phyloP scores from a whole-genome alignment of 805 yeast genomes.

The Teunomyces kruisii region DNA sequence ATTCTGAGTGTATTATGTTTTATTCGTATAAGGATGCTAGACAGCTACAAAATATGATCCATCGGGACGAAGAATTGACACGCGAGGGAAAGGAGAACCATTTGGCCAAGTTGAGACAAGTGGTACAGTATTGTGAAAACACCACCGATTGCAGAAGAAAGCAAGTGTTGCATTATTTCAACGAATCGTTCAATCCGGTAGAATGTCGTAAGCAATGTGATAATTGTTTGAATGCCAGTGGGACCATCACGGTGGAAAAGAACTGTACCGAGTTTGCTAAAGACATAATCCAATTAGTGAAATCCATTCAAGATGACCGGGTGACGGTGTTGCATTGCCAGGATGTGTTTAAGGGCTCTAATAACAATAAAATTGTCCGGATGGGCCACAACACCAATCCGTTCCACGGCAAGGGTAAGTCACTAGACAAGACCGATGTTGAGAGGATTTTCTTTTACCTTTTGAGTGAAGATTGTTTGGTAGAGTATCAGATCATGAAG shows the following conservation, averaged over 20 bases:
- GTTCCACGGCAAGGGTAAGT: constrained; percentile 72
- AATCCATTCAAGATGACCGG: constrained; percentile 50
- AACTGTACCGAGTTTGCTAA: constrained; percentile 71
- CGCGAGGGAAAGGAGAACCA: constrained; percentile 71
- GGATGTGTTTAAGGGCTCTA: constrained; percentile 78
- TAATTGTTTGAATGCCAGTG: constrained; percentile 59
- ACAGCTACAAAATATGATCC: constrained; percentile 71
- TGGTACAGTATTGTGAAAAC: constrained; percentile 89
- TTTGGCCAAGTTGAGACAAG: constrained; percentile 72
- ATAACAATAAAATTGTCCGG: constrained; percentile 55
- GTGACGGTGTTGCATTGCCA: constrained; percentile 81
- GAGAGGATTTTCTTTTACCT: constrained; percentile 83
- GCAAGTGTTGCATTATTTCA: constrained; percentile 87
- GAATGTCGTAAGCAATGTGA: constrained; percentile 79
- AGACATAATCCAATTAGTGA: constrained; percentile 59
- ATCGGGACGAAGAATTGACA: constrained; percentile 68
- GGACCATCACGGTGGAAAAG: constrained; percentile 45
- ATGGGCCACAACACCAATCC: constrained; percentile 60
- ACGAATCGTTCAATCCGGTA: constrained; percentile 70
- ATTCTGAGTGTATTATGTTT: constrained; percentile 79
- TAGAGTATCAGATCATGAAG: constrained; percentile 71
- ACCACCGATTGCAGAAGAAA: constrained; percentile 85
- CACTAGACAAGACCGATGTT: constrained; percentile 61
- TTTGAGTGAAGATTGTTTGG: constrained; percentile 60
- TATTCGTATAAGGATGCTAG: constrained; percentile 81